phyloP scores from a whole-genome alignment of 495 filamentous ascomycete genomes.

The Xylaria curta region DNA sequence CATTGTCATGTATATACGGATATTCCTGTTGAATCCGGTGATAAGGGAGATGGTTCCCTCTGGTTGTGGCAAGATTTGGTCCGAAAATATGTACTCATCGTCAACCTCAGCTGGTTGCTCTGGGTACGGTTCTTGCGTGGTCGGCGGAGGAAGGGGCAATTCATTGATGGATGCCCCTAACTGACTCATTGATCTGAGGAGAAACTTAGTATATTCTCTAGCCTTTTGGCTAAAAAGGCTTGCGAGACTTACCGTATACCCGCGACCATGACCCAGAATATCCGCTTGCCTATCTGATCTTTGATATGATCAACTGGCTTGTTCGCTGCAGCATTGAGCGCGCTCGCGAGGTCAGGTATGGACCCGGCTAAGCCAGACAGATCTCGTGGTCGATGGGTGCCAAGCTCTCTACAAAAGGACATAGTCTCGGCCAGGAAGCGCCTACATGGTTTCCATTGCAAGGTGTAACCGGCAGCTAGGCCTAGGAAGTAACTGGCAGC shows the following conservation, averaged over 20 bases:
- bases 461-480: conserved; percentile 71
- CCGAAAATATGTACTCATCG: conserved; percentile 73
- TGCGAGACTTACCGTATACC: conserved; percentile 58
- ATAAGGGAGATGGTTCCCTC: conserved; percentile 65
- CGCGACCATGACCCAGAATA: conserved; percentile 80
- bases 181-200: conserved; percentile 66
- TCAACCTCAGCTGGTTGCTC: conserved; percentile 81
- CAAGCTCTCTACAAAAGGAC: conserved; percentile 72
- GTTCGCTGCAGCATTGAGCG: conserved; percentile 35
- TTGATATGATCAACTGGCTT: conserved; percentile 68
- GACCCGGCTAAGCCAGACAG: conserved; percentile 1
- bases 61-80: conserved; percentile 69
- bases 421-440: conserved; percentile 77
- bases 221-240: neutral
- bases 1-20: conserved; percentile 74
- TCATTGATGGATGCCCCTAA: conserved; percentile 69
- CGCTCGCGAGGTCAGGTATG: conserved; percentile 20
- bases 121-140: conserved; percentile 75
- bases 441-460: conserved; percentile 68
- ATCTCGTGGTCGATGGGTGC: conserved; percentile 36
- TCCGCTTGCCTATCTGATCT: conserved; percentile 76
- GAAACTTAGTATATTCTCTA: conserved; percentile 20
- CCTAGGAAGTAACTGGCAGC: conserved; percentile 85
- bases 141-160: conserved; percentile 71
- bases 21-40: conserved; percentile 78